Conservation (phyloP, 1,284 basidiomycete species). For the Marasmius oreades region DNA sequence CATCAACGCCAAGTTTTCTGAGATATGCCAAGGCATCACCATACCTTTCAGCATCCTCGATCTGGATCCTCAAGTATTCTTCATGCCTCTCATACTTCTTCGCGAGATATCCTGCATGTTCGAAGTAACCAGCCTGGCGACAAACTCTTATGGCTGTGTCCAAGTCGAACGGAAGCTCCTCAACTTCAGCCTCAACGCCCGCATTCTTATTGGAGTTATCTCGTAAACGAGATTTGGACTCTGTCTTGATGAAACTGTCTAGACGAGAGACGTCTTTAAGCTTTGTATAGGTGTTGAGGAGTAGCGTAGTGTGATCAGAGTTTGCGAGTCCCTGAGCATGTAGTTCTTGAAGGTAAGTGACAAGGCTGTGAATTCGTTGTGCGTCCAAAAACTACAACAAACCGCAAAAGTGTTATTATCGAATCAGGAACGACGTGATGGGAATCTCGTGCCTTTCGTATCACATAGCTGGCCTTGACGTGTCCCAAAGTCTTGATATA, state of each 20-base stretch:
- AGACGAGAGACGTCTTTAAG: slow-evolving; percentile 87
- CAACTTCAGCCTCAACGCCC: slow-evolving; percentile 36
- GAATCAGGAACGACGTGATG: neutral
- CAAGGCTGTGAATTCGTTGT: slow-evolving; percentile 92
- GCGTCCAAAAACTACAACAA: slow-evolving; percentile 85
- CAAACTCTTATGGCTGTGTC: slow-evolving; percentile 97
- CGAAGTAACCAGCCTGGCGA: slow-evolving; percentile 93
- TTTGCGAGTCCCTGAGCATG: slow-evolving; percentile 89
- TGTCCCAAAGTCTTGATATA: slow-evolving; percentile 89
- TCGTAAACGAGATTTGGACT: slow-evolving; percentile 40
- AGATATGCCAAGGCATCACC: slow-evolving; percentile 83
- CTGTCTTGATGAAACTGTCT: slow-evolving; percentile 90
- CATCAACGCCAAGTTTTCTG: slow-evolving; percentile 70
- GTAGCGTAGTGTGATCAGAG: slow-evolving; percentile 93
- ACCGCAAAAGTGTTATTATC: neutral
- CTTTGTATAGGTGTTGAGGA: slow-evolving; percentile 96
- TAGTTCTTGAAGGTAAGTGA: slow-evolving; percentile 93
- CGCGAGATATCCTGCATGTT: slow-evolving; percentile 93
- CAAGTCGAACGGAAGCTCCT: slow-evolving; percentile 91
- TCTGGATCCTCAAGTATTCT: slow-evolving; percentile 91
- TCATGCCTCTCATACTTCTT: slow-evolving; percentile 89
- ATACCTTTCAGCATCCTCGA: slow-evolving; percentile 88
- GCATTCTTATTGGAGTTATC: slow-evolving; percentile 29
- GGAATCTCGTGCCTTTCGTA: slow-evolving; percentile 73
- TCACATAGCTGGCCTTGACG: slow-evolving; percentile 93